Evolutionary conservation across 352 stramenopile species (phyloP).

Genomic region (Halophytophthora batemanensis): DNA sequence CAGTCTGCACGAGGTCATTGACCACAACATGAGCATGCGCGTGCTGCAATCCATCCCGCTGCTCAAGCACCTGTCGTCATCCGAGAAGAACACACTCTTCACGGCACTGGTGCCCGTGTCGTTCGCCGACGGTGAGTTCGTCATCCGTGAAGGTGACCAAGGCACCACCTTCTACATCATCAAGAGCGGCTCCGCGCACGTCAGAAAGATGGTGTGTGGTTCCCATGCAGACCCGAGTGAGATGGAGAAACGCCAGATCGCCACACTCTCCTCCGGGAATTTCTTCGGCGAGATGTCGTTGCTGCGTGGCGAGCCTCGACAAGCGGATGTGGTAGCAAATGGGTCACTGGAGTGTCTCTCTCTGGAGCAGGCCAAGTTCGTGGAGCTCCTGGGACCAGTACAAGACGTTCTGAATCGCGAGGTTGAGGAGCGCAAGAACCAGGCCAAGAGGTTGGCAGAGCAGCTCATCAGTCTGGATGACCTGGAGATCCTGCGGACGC

Average conservation of each 20-base stretch:
- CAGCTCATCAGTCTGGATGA: conserved; percentile 62
- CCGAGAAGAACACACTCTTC: conserved; percentile 68
- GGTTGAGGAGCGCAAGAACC: conserved; percentile 46
- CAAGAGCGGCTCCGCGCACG: conserved; percentile 60
- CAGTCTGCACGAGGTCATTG: conserved; percentile 88
- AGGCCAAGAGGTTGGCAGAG: conserved; percentile 30
- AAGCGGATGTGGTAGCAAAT: conserved; percentile 72
- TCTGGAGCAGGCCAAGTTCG: conserved; percentile 84
- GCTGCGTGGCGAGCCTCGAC: conserved; percentile 49
- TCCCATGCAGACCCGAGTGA: conserved; percentile 19
- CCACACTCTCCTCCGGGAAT: conserved; percentile 50
- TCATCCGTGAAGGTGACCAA: conserved; percentile 67
- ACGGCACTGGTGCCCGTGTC: conserved; percentile 39
- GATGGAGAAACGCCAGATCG: conserved; percentile 38
- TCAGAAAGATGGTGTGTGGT: conserved; percentile 41
- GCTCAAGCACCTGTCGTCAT: conserved; percentile 58
- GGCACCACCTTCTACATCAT: conserved; percentile 82
- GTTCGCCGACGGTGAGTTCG: conserved; percentile 53
- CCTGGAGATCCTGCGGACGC: conserved; percentile 78
- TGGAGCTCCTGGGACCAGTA: conserved; percentile 78
- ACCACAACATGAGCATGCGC: conserved; percentile 84
- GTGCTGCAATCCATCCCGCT: conserved; percentile 73
- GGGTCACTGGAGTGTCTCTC: conserved; percentile 84
- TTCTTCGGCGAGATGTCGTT: conserved; percentile 79
- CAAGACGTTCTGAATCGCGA: conserved; percentile 70